These are phyloP conservation scores for Neurospora hispaniola DNA, from an alignment of 495 filamentous ascomycete genomes.

Conservation along the genomic window DNA sequence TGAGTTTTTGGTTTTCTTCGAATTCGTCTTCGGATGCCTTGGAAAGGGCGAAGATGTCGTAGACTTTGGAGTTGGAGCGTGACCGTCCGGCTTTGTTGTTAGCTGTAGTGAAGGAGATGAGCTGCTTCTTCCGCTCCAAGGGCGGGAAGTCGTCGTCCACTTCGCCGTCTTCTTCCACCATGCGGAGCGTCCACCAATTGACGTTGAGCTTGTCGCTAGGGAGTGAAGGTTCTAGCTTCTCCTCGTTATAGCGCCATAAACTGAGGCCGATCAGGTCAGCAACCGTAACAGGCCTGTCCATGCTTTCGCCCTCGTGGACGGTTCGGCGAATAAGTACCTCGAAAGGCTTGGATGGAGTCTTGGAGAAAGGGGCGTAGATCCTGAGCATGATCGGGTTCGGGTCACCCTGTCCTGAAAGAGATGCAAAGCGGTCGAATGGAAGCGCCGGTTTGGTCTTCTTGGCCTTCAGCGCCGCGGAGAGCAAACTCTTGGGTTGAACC, in stretches of 20 bases:
- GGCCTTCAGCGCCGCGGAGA: constrained; percentile 58
- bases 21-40: constrained; percentile 69
- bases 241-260: constrained; percentile 78
- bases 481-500: constrained; percentile 64
- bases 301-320: constrained; percentile 56
- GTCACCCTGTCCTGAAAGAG: constrained; percentile 78
- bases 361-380: constrained; percentile 79
- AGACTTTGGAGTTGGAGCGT: constrained; percentile 68
- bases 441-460: constrained; percentile 69
- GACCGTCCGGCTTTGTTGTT: constrained; percentile 64
- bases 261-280: constrained; percentile 83
- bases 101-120: constrained; percentile 81
- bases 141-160: constrained; percentile 94
- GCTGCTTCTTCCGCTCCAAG: constrained; percentile 63
- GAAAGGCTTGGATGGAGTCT: constrained; percentile 54
- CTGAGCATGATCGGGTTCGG: constrained; percentile 72
- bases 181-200: constrained; percentile 84
- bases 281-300: constrained; percentile 60
- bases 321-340: constrained; percentile 70
- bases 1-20: constrained; percentile 63
- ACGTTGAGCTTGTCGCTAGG: constrained; percentile 63
- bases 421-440: constrained; percentile 75
- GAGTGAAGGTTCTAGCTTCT: constrained; percentile 63
- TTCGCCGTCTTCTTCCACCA: constrained; percentile 82
- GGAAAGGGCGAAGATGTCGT: constrained; percentile 88